Evolutionary conservation across 1,284 basidiomycete genomes (phyloP).

Genomic region (Apiotrichum gracile): DNA sequence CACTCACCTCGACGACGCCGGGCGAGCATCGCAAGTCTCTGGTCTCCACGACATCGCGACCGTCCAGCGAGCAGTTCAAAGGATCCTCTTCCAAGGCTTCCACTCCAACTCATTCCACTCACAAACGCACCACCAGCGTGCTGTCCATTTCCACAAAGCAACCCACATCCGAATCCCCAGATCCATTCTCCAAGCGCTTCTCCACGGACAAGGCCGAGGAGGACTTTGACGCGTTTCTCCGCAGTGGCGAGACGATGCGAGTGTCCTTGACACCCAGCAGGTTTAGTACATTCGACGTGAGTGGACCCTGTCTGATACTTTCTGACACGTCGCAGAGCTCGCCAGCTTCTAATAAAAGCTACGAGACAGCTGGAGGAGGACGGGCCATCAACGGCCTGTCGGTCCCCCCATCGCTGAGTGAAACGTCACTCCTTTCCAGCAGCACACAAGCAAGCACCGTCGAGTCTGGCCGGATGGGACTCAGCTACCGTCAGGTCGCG

Average conservation of each 20-base stretch:
- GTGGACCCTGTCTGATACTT: constrained; percentile 8
- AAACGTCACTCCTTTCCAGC: constrained; percentile 12
- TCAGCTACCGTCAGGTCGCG: constrained; percentile 7
- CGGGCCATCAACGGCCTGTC: not conserved
- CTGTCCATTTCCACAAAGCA: constrained; percentile 25
- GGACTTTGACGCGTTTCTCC: constrained; percentile 86
- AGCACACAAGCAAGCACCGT: constrained; percentile 7
- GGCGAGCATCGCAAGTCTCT: not conserved
- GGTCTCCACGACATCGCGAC: not conserved
- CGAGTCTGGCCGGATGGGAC: constrained; percentile 1
- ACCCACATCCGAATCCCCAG: constrained; percentile 8
- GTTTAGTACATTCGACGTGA: constrained; percentile 81
- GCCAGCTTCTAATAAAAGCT: constrained; percentile 1
- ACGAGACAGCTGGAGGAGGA: not conserved
- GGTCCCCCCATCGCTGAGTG: constrained; percentile 10
- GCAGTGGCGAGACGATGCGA: constrained; percentile 81
- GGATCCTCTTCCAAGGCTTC: not conserved
- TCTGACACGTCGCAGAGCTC: constrained; percentile 2
- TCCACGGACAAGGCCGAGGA: constrained; percentile 42
- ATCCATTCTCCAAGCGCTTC: not conserved
- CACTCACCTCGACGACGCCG: constrained; percentile 4
- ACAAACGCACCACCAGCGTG: constrained; percentile 25
- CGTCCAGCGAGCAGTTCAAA: constrained; percentile 10
- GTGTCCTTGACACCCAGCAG: constrained; percentile 90
- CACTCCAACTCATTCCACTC: constrained; percentile 2